Base-by-base conservation (phyloP, 2,329 filamentous ascomycete genomes). In the Herpotrichia juniperi region DNA sequence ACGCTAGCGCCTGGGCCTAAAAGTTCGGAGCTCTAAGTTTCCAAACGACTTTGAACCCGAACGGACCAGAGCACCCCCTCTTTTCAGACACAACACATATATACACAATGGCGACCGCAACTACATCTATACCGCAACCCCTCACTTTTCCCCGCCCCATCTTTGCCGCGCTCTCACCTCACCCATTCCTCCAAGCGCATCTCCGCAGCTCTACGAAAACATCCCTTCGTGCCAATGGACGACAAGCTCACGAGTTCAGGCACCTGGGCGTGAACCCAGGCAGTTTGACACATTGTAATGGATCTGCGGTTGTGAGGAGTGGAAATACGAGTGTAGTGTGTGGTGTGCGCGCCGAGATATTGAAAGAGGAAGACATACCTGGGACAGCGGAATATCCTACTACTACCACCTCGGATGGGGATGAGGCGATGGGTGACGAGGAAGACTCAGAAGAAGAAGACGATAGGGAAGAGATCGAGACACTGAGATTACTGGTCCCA, bases 261-360 rank as follows among this genome's bases (percentile, higher is more conserved):
- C 73, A 81, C 19, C 86, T 89, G n/a, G 86, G 87, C 28, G 81
- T 94, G 63, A 94, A 97, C 74, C 86, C 86, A 0, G 89, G 90
- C 22, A 94, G 91, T 19, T 80, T 99, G 44, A 90, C 91, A 0
- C 92, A 99, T 73, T 89, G 91, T 50, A 88, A 96, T 69, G 94
- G 94, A 46, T 96, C 91, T 64, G 89, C 93, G 1, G 88, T 97
- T 0, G 89, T 97, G 44, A 86, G 94, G 30, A 80, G 90, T 46
- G 94, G 94, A 42, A 91, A 96, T 73, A 97, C 93, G 1, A 92
- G 91, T 1, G 91, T 93, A n/a, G 93, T 99, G 31, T 97, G 93
- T 70, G 94, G 93, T 51, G 86, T 99, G 17, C 86, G 93, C 39
- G 93, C 83, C 46, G 94, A 99, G 76, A 87, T 96, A 6, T 79